Conservation (phyloP, 768 basidiomycete species). For the Tulasnella calospora region DNA sequence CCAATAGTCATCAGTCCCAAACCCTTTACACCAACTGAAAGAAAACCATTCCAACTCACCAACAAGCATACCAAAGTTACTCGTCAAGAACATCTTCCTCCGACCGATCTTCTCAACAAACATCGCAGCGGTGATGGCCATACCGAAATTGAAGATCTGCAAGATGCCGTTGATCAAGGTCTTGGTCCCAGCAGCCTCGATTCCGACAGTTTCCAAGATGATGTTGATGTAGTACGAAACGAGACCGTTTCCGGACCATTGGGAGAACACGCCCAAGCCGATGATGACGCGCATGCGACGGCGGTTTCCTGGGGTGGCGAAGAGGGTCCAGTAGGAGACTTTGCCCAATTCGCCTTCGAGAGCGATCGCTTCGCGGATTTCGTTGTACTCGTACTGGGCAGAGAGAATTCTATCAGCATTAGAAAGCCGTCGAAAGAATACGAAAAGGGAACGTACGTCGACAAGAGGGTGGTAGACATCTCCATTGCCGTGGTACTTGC, state of each 20-base stretch:
- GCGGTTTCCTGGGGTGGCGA: slow-evolving; percentile 60
- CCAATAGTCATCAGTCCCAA: neutral
- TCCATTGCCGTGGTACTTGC: slow-evolving; percentile 64
- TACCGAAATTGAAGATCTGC: slow-evolving; percentile 62
- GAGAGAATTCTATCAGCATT: neutral
- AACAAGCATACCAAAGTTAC: slow-evolving; percentile 55
- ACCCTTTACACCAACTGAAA: neutral
- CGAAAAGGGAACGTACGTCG: slow-evolving; percentile 40
- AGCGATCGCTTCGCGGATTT: slow-evolving; percentile 63
- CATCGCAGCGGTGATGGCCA: slow-evolving; percentile 53
- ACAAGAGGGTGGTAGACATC: slow-evolving; percentile 56
- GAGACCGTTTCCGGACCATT: slow-evolving; percentile 80
- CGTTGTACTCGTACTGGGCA: slow-evolving; percentile 29
- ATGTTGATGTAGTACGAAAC: slow-evolving; percentile 52
- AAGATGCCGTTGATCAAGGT: slow-evolving; percentile 59
- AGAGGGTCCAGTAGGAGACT: slow-evolving; percentile 49
- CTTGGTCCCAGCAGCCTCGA: slow-evolving; percentile 50
- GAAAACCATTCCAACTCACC: slow-evolving; percentile 37
- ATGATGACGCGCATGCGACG: slow-evolving; percentile 64
- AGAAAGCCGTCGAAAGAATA: neutral
- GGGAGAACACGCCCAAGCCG: slow-evolving; percentile 46
- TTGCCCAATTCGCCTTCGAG: slow-evolving; percentile 54
- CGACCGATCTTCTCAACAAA: slow-evolving; percentile 65
- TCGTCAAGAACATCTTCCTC: slow-evolving; percentile 60
- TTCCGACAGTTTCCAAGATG: slow-evolving; percentile 46